Percentiles rank a stretch among this genome's conserved stretches.
Evolutionary conservation across 2,329 filamentous ascomycete species (phyloP).

Genomic region (Nectriaceae sp.): DNA sequence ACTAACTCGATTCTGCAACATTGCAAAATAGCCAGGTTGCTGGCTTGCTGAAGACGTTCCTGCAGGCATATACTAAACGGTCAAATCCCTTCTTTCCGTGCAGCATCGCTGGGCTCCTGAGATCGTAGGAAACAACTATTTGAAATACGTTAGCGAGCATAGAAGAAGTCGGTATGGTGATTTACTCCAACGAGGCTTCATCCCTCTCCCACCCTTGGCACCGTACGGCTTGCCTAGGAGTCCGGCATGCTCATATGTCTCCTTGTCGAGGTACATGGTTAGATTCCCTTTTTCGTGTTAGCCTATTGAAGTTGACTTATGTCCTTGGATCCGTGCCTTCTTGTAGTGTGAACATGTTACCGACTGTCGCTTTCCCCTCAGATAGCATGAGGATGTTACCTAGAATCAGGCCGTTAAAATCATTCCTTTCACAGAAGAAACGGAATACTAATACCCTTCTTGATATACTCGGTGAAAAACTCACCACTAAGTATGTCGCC

Average conservation of each 20-base stretch:
- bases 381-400: conserved; percentile 84
- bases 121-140: conserved; percentile 74
- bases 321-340: conserved; percentile 54
- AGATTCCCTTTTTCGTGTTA: conserved; percentile 58
- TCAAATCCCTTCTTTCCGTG: conserved; percentile 84
- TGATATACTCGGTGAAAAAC: conserved; percentile 86
- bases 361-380: conserved; percentile 68
- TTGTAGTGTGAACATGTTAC: conserved; percentile 71
- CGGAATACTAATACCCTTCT: conserved; percentile 59
- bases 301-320: background rate
- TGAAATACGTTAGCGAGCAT: conserved; percentile 27
- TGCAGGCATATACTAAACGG: conserved; percentile 74
- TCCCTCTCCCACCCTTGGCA: conserved; percentile 56
- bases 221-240: conserved; percentile 71
- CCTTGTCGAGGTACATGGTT: conserved; percentile 75
- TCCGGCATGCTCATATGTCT: conserved; percentile 81
- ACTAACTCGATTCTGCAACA: conserved; percentile 38
- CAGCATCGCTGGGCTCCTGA: conserved; percentile 74
- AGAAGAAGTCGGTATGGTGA: conserved; percentile 4
- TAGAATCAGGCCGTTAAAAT: conserved; percentile 32
- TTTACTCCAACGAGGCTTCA: conserved; percentile 75
- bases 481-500: conserved; percentile 69
- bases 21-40: conserved; percentile 80
- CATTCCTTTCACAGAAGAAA: background rate
- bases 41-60: conserved; percentile 70